Percentiles rank a stretch among this genome's conserved stretches.
Evolutionary conservation across 2,329 filamentous ascomycete species (phyloP).

Genomic region (Cladosporium sp.): DNA sequence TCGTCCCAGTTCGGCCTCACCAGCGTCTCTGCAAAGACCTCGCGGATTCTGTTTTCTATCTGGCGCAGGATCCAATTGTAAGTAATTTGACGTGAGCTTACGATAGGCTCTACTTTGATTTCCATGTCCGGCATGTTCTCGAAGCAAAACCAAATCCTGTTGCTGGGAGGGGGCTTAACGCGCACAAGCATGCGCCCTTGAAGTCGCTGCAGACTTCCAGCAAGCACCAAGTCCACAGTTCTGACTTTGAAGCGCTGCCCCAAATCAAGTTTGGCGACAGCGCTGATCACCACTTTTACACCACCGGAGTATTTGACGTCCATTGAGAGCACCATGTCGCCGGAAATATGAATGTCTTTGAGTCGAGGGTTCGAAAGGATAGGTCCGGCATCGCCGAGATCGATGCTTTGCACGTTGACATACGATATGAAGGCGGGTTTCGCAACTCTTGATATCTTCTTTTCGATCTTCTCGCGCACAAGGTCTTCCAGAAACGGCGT

Average conservation of each 20-base stretch:
- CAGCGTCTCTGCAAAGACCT: conserved; percentile 86
- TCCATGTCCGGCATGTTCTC: conserved; percentile 92
- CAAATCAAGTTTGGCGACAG: conserved; percentile 88
- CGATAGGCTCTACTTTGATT: conserved; percentile 89
- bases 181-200: conserved; percentile 81
- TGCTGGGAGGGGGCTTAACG: conserved; percentile 92
- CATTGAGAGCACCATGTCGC: conserved; percentile 79
- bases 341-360: conserved; percentile 85
- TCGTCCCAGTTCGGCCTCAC: conserved; percentile 97
- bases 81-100: conserved; percentile 91
- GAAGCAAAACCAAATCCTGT: conserved; percentile 93
- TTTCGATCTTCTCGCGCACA: conserved; percentile 80
- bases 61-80: conserved; percentile 87
- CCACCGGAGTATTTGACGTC: conserved; percentile 87
- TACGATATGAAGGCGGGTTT: conserved; percentile 85
- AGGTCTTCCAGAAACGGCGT: conserved; percentile 75
- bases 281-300: conserved; percentile 82
- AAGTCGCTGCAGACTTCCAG: conserved; percentile 76
- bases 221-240: conserved; percentile 83
- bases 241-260: conserved; percentile 82
- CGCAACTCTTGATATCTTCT: conserved; percentile 92
- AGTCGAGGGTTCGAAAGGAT: conserved; percentile 84
- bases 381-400: conserved; percentile 81
- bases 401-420: conserved; percentile 74
- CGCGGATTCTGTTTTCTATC: conserved; percentile 91